These are phyloP conservation scores for Fusarium cicatricum DNA, from an alignment of 2,329 filamentous ascomycete genomes.

Conservation along the genomic window DNA sequence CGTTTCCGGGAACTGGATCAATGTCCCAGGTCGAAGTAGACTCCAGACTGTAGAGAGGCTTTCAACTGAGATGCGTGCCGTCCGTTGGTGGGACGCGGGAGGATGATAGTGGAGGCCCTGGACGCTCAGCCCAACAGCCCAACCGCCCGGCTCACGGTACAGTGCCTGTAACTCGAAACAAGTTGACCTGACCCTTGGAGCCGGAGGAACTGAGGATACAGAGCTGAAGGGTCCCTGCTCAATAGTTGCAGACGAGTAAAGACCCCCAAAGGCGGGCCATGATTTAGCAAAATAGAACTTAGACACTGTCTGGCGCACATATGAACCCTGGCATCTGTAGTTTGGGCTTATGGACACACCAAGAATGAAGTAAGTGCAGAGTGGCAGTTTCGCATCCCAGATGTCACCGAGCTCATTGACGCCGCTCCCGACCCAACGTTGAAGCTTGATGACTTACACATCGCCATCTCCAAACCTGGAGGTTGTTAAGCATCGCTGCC, in stretches of 20 bases:
- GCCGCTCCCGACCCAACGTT: neutral
- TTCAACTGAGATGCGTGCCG: conserved; percentile 4
- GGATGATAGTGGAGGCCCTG: neutral
- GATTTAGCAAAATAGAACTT: conserved; percentile 8
- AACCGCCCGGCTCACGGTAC: conserved; percentile 6
- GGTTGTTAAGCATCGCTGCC: neutral
- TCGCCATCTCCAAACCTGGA: neutral
- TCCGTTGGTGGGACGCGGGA: conserved; percentile 5
- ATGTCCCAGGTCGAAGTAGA: conserved; percentile 43
- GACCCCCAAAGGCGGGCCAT: conserved; percentile 9
- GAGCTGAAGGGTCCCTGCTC: conserved; percentile 1
- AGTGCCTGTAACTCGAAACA: neutral
- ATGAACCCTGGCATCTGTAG: conserved; percentile 7
- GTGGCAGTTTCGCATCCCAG: neutral
- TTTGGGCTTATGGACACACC: neutral
- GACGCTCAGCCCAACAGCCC: neutral
- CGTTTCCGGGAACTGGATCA: conserved; percentile 55
- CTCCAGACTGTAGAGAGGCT: conserved; percentile 44
- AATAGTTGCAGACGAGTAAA: neutral
- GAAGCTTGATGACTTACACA: neutral
- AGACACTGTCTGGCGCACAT: conserved; percentile 26
- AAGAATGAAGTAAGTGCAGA: neutral
- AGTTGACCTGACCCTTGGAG: neutral
- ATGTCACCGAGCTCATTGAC: neutral
- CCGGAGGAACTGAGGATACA: neutral